Base-by-base conservation (phyloP, 2,329 filamentous ascomycete species). In the Xylaria polymorpha region DNA sequence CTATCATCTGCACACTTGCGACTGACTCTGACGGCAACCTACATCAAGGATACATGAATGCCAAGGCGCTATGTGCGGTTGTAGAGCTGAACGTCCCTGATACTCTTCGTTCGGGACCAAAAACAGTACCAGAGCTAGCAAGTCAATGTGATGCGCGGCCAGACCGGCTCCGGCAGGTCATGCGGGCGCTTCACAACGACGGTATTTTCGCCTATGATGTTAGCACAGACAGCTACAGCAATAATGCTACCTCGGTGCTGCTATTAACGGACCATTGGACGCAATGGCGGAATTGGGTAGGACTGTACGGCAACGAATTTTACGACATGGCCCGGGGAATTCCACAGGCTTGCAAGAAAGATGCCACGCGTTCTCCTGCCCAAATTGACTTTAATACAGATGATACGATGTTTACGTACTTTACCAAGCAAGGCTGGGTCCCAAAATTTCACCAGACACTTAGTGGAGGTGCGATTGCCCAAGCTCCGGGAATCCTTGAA, bases 241-340 rank as follows among this genome's bases (percentile, higher is more conserved):
- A 84, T 72, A 83, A 79, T 67, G 60, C 25, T 8, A 61, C 72
- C 1, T 83, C 83, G 0, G 57, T 60, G 0, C 74, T 83, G 4
- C 75, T 84, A 1, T 62, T 55, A 0, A 68, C 70, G 1, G 74
- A 79, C 60, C 82, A 85, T 70, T 84, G 82, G 82, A 83, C 81
- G 0, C 80, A 83, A 70, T 84, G 82, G 83, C 79, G 74, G 22
- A 79, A 79, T 67, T 84, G 83, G 83, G 81, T 82, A 1, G 74
- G 78, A 1, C 76, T 84, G 1, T 83, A 84, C 67, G 82, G 80
- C 6, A 81, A 80, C 66, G 72, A 82, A 60, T 83, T 83, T 73
- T 85, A 83, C 73, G 80, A 84, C 67, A 81, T 83, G 44, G 80
- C 81, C 0, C 73, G 78, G 3, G 80, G 81, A 4, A 81, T 84